Evolutionary conservation across 176 grass and related monocot species (phyloP), one percentile per base, ranked within the genome.

Genomic region (Elymus sibiricus): DNA sequence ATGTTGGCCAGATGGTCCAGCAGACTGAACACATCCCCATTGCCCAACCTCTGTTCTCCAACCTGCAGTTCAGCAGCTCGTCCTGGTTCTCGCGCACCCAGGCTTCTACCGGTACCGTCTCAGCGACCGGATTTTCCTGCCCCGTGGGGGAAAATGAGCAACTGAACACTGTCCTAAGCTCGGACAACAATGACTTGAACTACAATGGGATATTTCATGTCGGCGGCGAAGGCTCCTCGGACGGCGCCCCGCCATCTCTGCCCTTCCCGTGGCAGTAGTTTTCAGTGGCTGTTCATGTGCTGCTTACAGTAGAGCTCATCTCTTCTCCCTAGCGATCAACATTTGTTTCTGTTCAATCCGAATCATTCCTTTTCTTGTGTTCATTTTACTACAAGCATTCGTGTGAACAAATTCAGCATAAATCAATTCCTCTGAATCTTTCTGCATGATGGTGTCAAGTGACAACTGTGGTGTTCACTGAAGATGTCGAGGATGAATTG

Each of bases 261-360:
- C 85, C 90, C 5, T 94, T 92, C 87, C 87, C 90, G 28, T 94
- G 90, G 93, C 87, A 92, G 74, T 92, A 92, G 87, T 39, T 76
- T 47, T 35, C 83, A 47, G 68, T 39, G 11, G 25, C 72, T 62
- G 11, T 70, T 72, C 64, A 40, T 39, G 42, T 15, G 47, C 44
- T 66, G 60, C 14, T 74, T 85, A 73, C 43, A 25, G 28, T 84
- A 87, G 76, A 66, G 14, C 10, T 44, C n/a, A 25, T 59, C 61
- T 4, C 0, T 84, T 76, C 28, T 73, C 65, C 79, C 65, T 37
- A 76, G 76, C 49, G 77, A 76, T 82, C 79, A 51, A 9, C 19
- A 74, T 83, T 83, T 79, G 61, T 19, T 80, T 70, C 39, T 53
- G 60, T 81, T 51, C 63, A 67, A 64, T 77, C 69, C 70, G 76